Base-by-base conservation (phyloP, 2,329 filamentous ascomycete genomes). In the Aurifilum marmelostoma region DNA sequence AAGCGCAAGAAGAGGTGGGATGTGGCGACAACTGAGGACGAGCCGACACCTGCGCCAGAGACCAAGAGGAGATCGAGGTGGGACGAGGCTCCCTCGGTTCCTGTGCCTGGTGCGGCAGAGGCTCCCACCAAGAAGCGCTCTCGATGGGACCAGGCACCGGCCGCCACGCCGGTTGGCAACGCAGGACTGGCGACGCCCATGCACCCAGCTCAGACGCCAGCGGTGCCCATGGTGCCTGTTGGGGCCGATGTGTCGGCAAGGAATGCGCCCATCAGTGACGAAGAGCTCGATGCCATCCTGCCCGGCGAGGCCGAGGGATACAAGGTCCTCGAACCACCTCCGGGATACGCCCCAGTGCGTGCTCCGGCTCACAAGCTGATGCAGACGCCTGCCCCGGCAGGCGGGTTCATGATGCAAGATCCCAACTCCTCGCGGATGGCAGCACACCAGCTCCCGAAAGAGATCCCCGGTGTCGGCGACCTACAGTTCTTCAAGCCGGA, bases 1-100 rank as follows among this genome's bases (percentile, higher is more conserved):
- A 96, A 96, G 85, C 89, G 94, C 76, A 97, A 97, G 86, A 93
- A 97, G 85, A 89, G 96, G 80, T 99, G 96, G 96, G 95, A 97
- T 79, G 90, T 94, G 24, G 82, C 85, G 27, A 84, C 89, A n/a
- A 83, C 86, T 3, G 84, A 87, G 50, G 83, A 85, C 29, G 76
- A 85, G 29, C 76, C 81, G 21, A 80, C 84, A 61, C 76, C 83
- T n/a, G 80, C 83, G n/a, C 77, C 83, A 32, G 75, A 82, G 52
- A 80, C 84, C 32, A 92, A 93, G 79, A 96, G 94, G 75, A 88
- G 92, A 74, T 97, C 93, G 27, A 86, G 94, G 77, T 97, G 94
- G 94, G 94, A 97, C 76, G 88, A 95, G 77, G 89, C 92, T 41
- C 92, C 92, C 24, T 87, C 88, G 21, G 77, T 87, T 21, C 73